Percentiles rank a stretch among this genome's conserved stretches.
Conservation (phyloP, 2,329 filamentous ascomycete genomes). For the Aspergillus sp. region DNA sequence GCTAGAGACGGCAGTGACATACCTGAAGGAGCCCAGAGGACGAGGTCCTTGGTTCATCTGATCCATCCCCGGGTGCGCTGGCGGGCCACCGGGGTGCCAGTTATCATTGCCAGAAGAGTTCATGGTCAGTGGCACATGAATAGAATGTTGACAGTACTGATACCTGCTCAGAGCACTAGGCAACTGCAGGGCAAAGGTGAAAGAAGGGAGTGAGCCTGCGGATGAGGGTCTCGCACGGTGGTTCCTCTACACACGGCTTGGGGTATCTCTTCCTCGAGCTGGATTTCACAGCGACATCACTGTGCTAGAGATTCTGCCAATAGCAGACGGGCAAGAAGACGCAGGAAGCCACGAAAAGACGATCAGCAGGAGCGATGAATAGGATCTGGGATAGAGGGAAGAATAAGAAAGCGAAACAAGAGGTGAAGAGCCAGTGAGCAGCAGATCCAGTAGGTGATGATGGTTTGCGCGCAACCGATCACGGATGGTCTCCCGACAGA, state of each 20-base stretch:
- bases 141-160: conserved; percentile 12
- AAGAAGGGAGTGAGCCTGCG: conserved; percentile 9
- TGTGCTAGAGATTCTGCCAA: conserved; percentile 19
- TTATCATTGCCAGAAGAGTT: conserved; percentile 46
- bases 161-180: neutral
- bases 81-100: conserved; percentile 46
- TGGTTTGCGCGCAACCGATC: conserved; percentile 43
- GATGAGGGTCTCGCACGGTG: conserved; percentile 16
- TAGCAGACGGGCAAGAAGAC: conserved; percentile 10
- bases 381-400: conserved; percentile 2
- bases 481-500: conserved; percentile 36
- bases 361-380: neutral
- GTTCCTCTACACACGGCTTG: conserved; percentile 26
- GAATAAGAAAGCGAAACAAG: neutral
- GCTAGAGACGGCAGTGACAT: conserved; percentile 20
- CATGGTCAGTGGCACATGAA: conserved; percentile 35
- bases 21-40: conserved; percentile 48
- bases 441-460: conserved; percentile 26
- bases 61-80: conserved; percentile 46
- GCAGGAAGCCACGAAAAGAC: neutral
- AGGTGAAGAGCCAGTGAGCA: conserved; percentile 19
- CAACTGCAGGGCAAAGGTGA: neutral
- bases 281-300: conserved; percentile 34
- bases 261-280: conserved; percentile 24
- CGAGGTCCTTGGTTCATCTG: conserved; percentile 46